phyloP scores from a whole-genome alignment of 1,284 basidiomycete species.

The Irpex sp. region DNA sequence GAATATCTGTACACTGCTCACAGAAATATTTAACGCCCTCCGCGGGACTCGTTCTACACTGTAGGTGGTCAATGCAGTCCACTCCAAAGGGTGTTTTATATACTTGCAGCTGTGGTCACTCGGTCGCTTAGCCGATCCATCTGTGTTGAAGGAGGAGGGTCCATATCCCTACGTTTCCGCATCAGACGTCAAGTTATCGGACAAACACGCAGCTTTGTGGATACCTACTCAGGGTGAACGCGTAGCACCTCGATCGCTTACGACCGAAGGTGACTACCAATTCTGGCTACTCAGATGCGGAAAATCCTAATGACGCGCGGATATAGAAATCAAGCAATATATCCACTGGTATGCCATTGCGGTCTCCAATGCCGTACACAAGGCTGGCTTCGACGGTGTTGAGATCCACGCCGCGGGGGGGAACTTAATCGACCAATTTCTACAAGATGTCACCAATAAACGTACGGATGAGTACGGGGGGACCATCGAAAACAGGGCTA shows the following conservation, averaged over 20 bases:
- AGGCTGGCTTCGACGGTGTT: constrained; percentile 46
- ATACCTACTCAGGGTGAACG: constrained; percentile 25
- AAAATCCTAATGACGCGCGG: background rate
- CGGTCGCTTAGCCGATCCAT: constrained; percentile 34
- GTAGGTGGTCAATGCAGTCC: constrained; percentile 27
- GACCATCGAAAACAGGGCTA: constrained; percentile 46
- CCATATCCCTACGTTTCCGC: constrained; percentile 32
- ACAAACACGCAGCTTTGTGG: constrained; percentile 24
- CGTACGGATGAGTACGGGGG: constrained; percentile 62
- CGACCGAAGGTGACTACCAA: constrained; percentile 21
- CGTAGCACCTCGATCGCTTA: constrained; percentile 31
- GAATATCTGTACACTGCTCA: background rate
- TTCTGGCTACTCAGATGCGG: too few relatives aligned
- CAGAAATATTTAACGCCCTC: background rate
- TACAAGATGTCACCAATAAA: constrained; percentile 43
- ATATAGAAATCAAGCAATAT: constrained; percentile 32
- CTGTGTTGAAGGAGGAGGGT: constrained; percentile 27
- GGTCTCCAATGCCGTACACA: constrained; percentile 36
- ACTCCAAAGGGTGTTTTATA: constrained; percentile 35
- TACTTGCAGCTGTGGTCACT: constrained; percentile 47
- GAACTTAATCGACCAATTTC: constrained; percentile 40
- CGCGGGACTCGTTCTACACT: background rate
- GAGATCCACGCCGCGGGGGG: constrained; percentile 33
- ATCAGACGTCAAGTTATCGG: constrained; percentile 38
- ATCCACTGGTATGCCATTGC: constrained; percentile 33